Evolutionary conservation across 208 protist species (phyloP), one percentile per base, ranked within the genome.

Genomic region (Trypanosoma platydactyli): DNA sequence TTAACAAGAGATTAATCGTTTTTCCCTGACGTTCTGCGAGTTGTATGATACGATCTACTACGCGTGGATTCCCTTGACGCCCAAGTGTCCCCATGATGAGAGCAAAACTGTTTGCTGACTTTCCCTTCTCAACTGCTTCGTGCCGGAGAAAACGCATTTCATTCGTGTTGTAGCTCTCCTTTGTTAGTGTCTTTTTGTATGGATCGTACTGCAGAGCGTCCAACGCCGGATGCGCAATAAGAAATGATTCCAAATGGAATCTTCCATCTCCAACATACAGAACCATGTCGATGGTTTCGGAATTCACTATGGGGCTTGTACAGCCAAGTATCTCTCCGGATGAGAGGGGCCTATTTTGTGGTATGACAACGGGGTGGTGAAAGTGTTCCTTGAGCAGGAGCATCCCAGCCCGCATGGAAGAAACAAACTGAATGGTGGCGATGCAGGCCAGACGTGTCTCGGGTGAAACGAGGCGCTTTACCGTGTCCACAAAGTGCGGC

Each of bases 201-300:
- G 98, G 98, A 68, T 99, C 94, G 66, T 99, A 99, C 71, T 92
- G 88, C 25, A 94, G 96, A 0, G 95, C 90, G 25, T 87, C 73
- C 0, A 99, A 57, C 13, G 55, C 57, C 15, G 98, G 98, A 80
- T 99, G 99, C 18, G 88, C 83, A 46, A 99, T 99, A 82, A 99
- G 98, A 52, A 99, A 97, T 0, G 96, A 96, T 83, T 99, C 98
- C 6, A 99, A 80, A 77, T 99, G 98, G 74, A 99, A 99, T 55
- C 98, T 81, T 18, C 98, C 98, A 72, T 99, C 98, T 29, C 96
- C 98, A 1, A 99, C 74, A 80, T 99, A 99, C 13, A 97, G 68
- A 22, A 98, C 81, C 13, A 84, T 46, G 73, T 98, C 91, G 18
- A 89, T 57, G 13, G 60, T 64, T 22, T 29, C 48, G 5, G 81